Evolutionary conservation across 176 grass and related monocot genomes (phyloP).

Genomic region (Oropetium thomaeum): DNA sequence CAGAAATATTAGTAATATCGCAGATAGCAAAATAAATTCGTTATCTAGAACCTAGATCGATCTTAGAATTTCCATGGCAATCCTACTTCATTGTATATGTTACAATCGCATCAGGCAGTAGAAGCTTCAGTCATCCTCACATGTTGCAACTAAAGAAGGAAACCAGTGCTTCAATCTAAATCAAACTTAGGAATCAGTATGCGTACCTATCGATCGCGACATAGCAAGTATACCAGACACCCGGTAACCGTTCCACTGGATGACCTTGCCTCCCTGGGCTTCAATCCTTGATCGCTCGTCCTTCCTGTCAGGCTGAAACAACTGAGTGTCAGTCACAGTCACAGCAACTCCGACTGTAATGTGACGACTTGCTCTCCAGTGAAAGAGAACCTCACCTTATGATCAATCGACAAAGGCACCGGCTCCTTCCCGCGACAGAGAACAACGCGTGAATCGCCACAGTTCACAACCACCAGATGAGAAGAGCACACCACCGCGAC

Average conservation of each 20-base stretch:
- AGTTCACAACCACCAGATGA: slow-evolving; percentile 62
- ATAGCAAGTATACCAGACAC: slow-evolving; percentile 83
- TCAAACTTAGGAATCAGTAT: slow-evolving; percentile 6
- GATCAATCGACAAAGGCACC: slow-evolving; percentile 56
- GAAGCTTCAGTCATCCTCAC: background rate
- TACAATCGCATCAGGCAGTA: background rate
- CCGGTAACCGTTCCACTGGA: slow-evolving; percentile 64
- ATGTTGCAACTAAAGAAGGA: background rate
- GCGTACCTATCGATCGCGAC: slow-evolving; percentile 70
- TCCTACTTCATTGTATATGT: background rate
- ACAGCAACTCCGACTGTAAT: background rate
- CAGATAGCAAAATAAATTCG: background rate
- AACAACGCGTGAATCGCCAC: slow-evolving; percentile 60
- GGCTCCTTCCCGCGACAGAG: slow-evolving; percentile 69
- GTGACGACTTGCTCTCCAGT: background rate
- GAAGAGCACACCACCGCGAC: slow-evolving; percentile 59
- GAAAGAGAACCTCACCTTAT: slow-evolving; percentile 47
- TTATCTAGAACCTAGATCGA: background rate
- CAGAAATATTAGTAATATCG: background rate
- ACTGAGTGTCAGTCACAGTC: background rate
- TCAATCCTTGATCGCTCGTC: slow-evolving; percentile 69
- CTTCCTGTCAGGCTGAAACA: slow-evolving; percentile 63
- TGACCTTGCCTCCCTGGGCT: slow-evolving; percentile 62
- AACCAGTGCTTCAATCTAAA: background rate
- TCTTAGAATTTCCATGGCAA: background rate